phyloP scores from a whole-genome alignment of 495 filamentous ascomycete species.

The Jackrogersella minutella region DNA sequence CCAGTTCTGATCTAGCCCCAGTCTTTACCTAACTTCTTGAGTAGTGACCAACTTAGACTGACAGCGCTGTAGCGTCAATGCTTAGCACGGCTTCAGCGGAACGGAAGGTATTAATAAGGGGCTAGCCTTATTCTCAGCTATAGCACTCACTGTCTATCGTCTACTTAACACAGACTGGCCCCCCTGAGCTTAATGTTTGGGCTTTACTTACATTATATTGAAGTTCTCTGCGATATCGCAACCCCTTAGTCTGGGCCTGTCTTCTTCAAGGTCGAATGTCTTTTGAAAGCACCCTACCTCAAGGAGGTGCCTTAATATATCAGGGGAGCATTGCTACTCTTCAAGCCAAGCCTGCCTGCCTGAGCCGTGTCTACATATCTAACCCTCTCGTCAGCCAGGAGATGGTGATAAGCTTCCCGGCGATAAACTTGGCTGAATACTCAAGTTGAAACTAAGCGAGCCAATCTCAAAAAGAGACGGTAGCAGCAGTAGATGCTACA shows the following conservation, averaged over 20 bases:
- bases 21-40: not conserved
- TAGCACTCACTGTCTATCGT: not conserved
- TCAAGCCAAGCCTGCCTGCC: conserved; percentile 1
- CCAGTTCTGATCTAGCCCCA: conserved; percentile 20
- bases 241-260: not conserved
- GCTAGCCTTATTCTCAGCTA: conserved; percentile 2
- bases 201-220: conserved; percentile 15
- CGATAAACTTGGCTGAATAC: conserved; percentile 18
- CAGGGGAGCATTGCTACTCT: conserved; percentile 8
- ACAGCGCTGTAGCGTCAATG: conserved; percentile 4
- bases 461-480: conserved; percentile 22
- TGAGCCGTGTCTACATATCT: conserved; percentile 1
- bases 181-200: conserved; percentile 5
- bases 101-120: not conserved
- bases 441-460: conserved; percentile 25
- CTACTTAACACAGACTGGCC: not conserved
- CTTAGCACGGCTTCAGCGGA: not conserved
- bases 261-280: not conserved
- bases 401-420: conserved; percentile 11
- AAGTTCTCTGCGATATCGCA: not conserved
- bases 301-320: conserved; percentile 9
- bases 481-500: conserved; percentile 8
- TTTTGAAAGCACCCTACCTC: conserved; percentile 6
- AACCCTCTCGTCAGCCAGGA: conserved; percentile 1
- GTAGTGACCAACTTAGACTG: conserved; percentile 3